Evolutionary conservation across 2,329 filamentous ascomycete species (phyloP).

Genomic region (Pseudohalonectria lignicola): DNA sequence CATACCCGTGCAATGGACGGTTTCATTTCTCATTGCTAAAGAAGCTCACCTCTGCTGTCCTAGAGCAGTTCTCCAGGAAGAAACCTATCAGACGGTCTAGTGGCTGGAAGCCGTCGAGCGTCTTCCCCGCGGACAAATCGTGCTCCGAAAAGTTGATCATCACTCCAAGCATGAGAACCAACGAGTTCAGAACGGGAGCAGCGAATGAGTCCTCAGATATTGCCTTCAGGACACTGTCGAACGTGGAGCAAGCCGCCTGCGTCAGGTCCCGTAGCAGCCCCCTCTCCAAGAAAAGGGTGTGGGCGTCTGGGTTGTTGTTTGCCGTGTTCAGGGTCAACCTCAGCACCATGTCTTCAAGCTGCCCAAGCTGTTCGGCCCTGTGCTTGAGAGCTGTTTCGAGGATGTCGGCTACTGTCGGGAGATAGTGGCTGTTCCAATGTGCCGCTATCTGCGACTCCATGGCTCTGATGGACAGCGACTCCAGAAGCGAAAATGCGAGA

Average conservation of each 20-base stretch:
- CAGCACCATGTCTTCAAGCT: constrained; percentile 38
- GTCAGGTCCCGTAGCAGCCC: constrained; percentile 39
- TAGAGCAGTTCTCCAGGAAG: constrained; percentile 57
- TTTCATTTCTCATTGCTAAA: too few species aligned
- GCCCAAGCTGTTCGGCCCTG: constrained; percentile 23
- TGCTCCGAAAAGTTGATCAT: constrained; percentile 84
- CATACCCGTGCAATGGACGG: too few species aligned
- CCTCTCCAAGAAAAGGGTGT: constrained; percentile 55
- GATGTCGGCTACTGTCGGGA: constrained; percentile 39
- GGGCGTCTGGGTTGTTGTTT: constrained; percentile 64
- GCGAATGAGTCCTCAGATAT: constrained; percentile 37
- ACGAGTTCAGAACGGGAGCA: constrained; percentile 48
- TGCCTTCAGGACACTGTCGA: constrained; percentile 33
- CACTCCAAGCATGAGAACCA: constrained; percentile 69
- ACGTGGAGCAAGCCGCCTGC: constrained; percentile 37
- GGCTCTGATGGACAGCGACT: constrained; percentile 38
- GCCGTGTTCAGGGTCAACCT: constrained; percentile 76
- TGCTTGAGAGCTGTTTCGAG: constrained; percentile 26
- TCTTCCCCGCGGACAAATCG: constrained; percentile 48
- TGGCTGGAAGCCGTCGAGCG: constrained; percentile 27
- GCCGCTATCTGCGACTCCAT: constrained; percentile 28
- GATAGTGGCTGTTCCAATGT: constrained; percentile 34
- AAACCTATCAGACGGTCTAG: constrained; percentile 45
- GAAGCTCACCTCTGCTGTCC: constrained; percentile 53
- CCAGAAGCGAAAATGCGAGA: constrained; percentile 36